Base-by-base conservation (phyloP, 73 alveolate genomes). In the Paramecium bursaria region DNA sequence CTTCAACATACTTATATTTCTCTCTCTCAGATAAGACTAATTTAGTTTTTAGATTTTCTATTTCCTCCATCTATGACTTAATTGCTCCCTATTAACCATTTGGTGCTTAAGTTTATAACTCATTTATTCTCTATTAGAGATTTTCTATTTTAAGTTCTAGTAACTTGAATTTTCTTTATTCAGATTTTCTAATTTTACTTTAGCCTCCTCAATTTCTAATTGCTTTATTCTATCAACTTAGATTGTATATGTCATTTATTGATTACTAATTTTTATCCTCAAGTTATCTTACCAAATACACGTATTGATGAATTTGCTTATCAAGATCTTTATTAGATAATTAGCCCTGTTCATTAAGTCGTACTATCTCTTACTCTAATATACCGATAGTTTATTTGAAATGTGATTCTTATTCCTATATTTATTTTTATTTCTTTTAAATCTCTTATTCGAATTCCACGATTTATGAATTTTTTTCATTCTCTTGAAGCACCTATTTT, bases 181-280 rank as follows among this genome's bases (percentile, higher is more conserved):
- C 17, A 42, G 0, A 2, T 6, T 10, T 4, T 67, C 82, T 0
- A 4, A 67, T 42, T 67, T 42, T 3, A 57, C 76, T 7, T 57
- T 57, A 48, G 51, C 27, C 33, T 57, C 55, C 19, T 35, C 82
- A 10, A 17, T 25, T 15, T 67, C 55, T 39, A 15, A 33, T 42
- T 25, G 27, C 10, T 25, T 57, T 39, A 67, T 19, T 21, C 44
- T 67, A 15, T 42, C 53, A 25, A 67, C 19, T 30, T 57, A 57
- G 33, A 57, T 30, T 57, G 27, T 57, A 57, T 7, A 30, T 57
- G 21, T 57, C 27, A n/a, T 27, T 14, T 57, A 48, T 57, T 27
- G 33, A 57, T 30, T 57, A 50, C 33, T 57, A 29, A 10, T 30
- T n/a, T 30, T 57, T 50, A 3, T 57, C 76, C 17, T 57, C 76